Evolutionary conservation across 768 basidiomycete genomes (phyloP), one percentile per base, ranked within the genome.

Genomic region (Guyanaporus albipodus): DNA sequence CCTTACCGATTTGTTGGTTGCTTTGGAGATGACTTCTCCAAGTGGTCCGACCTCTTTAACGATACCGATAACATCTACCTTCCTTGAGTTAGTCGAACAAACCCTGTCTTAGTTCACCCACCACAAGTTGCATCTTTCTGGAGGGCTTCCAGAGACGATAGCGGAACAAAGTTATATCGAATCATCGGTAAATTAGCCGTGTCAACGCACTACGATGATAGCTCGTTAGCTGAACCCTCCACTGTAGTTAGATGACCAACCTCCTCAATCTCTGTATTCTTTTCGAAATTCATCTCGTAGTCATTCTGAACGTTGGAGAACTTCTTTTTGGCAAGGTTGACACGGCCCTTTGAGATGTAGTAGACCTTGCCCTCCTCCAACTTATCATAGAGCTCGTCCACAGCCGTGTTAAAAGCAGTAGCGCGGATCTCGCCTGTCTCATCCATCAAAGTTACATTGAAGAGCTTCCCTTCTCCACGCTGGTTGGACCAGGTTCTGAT

Each of bases 301-400:
- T 98, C 94, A 61, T 94, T 96, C 52, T 76, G 70, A 40, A 95
- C 67, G 60, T 89, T 91, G 27, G 80, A 87, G 67, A 95, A 99
- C 68, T 96, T 94, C 70, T 93, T 97, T 73, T 96, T 98, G 26
- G 94, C 95, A 12, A 97, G 82, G 59, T 91, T 91, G 60, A 98
- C 86, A 39, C 91, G 80, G 6, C 88, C 96, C 62, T 86, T 89
- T 0, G 91, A 91, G 44, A 98, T 75, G 60, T 76, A 91, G 64
- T 93, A 98, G 8, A 94, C 93, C 61, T 93, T 93, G 39, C 88
- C 87, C 66, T 96, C 93, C 55, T 94, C 79, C 17, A 99, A 60
- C 59, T 79, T 79, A n/a, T 87, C 80, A 67, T 85, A 94, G 31
- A 94, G 74, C 29, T 81, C 79, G 57, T 93, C 91, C 31, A 85